Evolutionary conservation across 108 stramenopile genomes (phyloP).

Genomic region (Nitzschia inconspicua): DNA sequence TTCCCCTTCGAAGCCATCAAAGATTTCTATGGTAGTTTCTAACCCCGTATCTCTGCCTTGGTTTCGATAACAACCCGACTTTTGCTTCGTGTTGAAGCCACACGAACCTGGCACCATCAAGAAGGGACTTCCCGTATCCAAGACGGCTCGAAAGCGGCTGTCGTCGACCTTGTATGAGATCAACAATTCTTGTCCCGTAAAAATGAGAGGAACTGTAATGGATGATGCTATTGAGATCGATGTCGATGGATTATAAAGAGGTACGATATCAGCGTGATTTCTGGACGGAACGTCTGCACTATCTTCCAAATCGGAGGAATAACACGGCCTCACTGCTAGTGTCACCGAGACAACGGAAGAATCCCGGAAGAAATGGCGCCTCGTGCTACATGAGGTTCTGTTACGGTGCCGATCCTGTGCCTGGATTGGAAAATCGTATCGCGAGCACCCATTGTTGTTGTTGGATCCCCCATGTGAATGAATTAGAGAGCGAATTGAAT

Average conservation of each 20-base stretch:
- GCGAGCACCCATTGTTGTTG: no score
- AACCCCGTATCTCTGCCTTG: conserved; percentile 29
- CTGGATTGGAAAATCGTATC: no score
- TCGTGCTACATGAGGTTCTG: no score
- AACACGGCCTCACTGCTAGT: no score
- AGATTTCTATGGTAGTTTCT: conserved; percentile 42
- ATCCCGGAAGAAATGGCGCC: no score
- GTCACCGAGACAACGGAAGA: no score
- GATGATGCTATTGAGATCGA: background rate
- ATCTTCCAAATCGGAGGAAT: no score
- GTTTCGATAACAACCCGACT: conserved; percentile 47
- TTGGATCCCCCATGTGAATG: no score
- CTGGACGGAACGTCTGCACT: background rate
- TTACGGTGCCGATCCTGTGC: no score
- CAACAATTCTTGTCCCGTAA: conserved; percentile 32
- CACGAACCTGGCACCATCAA: conserved; percentile 50
- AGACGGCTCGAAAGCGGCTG: conserved; percentile 43
- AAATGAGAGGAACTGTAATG: conserved; percentile 35
- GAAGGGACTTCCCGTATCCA: conserved; percentile 63
- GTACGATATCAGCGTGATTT: no score
- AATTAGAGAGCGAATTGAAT: no score
- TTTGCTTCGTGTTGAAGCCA: conserved; percentile 24
- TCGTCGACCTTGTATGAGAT: conserved; percentile 44
- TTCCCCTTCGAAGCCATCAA: conserved; percentile 57
- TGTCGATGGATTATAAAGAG: no score